Evolutionary conservation across 139 green algal genomes (phyloP), one percentile per base, ranked within the genome.

Genomic region (Chlorella sp.): DNA sequence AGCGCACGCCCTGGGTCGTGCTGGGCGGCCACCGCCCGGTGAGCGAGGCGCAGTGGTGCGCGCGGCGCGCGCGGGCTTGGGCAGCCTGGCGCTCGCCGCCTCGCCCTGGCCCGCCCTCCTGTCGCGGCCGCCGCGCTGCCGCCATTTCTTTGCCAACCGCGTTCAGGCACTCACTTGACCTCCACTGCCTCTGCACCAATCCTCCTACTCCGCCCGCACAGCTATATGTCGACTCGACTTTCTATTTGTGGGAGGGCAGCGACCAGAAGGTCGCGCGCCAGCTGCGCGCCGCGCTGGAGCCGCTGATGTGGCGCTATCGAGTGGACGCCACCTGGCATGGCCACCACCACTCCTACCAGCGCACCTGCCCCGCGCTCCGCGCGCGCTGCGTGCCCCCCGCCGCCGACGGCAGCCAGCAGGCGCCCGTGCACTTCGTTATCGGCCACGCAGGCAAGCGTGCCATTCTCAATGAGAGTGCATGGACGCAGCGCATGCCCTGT

Each of bases 301-400:
- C 60, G 19, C 68, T 82, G 51, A 40, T 82, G 5, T 38, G 63
- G 19, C 63, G 60, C 17, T 55, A 72, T 21, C 53, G 66, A 53
- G 90, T 94, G 40, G 89, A 94, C 72, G 58, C 90, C 31, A 89
- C 86, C 33, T 79, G 84, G 46, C 71, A 84, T 31, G 90, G 90
- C 31, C 90, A 94, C 80, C 84, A 93, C 79, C 90, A 94, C 83
- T 81, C 61, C 35, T 94, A 93, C 80, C 86, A 91, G 83, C 86
- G 90, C 68, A 91, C 82, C 23, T 94, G 90, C 83, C 9, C 61
- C 8, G 31, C 71, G 27, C 31, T 53, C 31, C 15, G n/a, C 23
- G 77, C 58, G 25, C 77, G 51, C 29, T 82, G 77, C 67, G 8
- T 67, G 62, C 62, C 6, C 1, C 6, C 38, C 3, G 40, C 6